Base-by-base conservation (phyloP, 2,329 filamentous ascomycete species). In the Diaporthe amygdali region DNA sequence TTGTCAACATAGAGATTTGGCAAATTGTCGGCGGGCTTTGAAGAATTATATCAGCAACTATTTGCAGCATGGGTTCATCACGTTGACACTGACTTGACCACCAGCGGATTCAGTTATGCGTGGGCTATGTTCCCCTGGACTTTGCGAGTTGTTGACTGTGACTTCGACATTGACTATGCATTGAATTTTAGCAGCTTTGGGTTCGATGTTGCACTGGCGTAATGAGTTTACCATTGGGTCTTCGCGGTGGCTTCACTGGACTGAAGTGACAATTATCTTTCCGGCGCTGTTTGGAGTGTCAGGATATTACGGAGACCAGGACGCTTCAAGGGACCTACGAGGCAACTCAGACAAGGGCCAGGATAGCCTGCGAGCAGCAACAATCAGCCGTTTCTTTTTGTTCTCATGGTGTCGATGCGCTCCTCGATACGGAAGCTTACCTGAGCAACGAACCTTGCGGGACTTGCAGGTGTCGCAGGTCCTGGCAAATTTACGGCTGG, bases 391-490 rank as follows among this genome's bases (percentile, higher is more conserved):
- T 51, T n/a, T 12, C 41, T 22, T 9, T 8, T 37, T 39, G 30
- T 15, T n/a, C 30, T 27, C 66, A 27, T 56, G 54, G n/a, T 32
- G 39, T 67, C 25, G 49, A n/a, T 41, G n/a, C 25, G 22, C 22
- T 17, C 17, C 44, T 55, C 20, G 25, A 37, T 76, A 83, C 82
- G 22, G 37, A 39, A 30, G 55, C 55, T 44, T 59, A 59, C 55
- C 78, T 25, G 78, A 77, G 72, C 81, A 84, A 66, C 81, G 80
- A 25, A 83, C 82, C 73, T 84, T 84, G 49, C 82, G 80, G n/a
- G 75, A 70, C 73, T 82, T 82, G 75, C 82, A 84, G 49, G 77
- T 75, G 74, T 83, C 81, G 74, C 82, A 84, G 7, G 80, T 78
- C 71, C 77, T 81, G 69, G 55, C 15, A 59, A 27, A 14, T 27